Percentiles rank a stretch among this genome's conserved stretches.
Conservation (phyloP, 208 protist species). For the Leishmania mexicana region DNA sequence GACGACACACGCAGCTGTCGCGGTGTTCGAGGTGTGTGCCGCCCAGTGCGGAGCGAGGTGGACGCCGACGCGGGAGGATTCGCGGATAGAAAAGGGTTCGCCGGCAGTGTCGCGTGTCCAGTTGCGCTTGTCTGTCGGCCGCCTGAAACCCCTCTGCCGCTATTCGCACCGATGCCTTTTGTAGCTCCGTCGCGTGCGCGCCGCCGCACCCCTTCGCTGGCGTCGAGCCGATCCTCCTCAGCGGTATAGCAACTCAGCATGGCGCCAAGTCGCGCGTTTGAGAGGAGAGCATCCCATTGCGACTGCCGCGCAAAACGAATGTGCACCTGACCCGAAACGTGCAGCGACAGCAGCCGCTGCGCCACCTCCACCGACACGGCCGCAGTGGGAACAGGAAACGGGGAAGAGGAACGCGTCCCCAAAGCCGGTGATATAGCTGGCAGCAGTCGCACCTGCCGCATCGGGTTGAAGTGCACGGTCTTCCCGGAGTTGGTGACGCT, state of each 20-base stretch:
- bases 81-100: not conserved
- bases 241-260: conserved; percentile 7
- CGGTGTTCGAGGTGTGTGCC: conserved; percentile 12
- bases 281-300: conserved; percentile 24
- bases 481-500: conserved; percentile 35
- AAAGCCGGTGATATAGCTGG: not conserved
- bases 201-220: conserved; percentile 11
- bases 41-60: not conserved
- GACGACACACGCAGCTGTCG: conserved; percentile 2
- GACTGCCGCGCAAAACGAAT: conserved; percentile 9
- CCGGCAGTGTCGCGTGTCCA: not conserved
- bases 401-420: not conserved
- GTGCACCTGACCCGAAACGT: not conserved
- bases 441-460: conserved; percentile 14
- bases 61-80: not conserved
- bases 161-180: not conserved
- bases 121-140: not conserved
- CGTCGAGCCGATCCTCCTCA: conserved; percentile 4
- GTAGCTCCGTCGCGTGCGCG: not conserved
- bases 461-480: conserved; percentile 23
- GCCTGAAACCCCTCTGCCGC: not conserved
- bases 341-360: conserved; percentile 19
- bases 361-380: conserved; percentile 9
- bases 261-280: not conserved
- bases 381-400: not conserved